These are phyloP conservation scores for Arthrobotrys megalospora DNA, from an alignment of 2,329 filamentous ascomycete species.

Conservation along the genomic window DNA sequence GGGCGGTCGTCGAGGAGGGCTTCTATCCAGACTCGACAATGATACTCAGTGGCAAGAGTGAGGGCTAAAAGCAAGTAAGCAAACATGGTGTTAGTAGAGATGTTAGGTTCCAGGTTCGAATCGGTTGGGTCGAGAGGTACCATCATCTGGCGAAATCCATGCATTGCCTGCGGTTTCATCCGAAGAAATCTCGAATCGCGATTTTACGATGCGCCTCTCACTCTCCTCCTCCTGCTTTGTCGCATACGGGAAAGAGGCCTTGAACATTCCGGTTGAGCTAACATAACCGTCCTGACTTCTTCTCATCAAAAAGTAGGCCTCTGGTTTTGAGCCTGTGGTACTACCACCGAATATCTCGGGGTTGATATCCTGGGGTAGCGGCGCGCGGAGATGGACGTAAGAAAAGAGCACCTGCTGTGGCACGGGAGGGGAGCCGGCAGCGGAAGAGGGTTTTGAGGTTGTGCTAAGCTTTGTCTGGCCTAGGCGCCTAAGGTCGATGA, in stretches of 20 bases:
- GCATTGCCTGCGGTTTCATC: conserved; percentile 91
- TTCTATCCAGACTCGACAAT: conserved; percentile 81
- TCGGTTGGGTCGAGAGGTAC: conserved; percentile 67
- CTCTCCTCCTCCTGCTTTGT: conserved; percentile 79
- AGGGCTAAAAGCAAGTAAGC: conserved; percentile 75
- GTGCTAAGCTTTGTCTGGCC: conserved; percentile 90
- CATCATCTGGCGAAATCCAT: conserved; percentile 87
- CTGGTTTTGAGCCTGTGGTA: conserved; percentile 73
- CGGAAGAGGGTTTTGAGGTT: conserved; percentile 67
- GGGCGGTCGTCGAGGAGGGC: conserved; percentile 92
- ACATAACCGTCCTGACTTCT: conserved; percentile 87
- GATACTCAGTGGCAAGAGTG: conserved; percentile 86
- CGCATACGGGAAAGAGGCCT: conserved; percentile 87
- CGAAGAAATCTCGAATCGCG: conserved; percentile 79
- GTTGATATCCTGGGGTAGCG: conserved; percentile 78
- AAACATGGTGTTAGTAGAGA: conserved; percentile 37
- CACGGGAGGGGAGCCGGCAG: conserved; percentile 74
- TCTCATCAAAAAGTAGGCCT: conserved; percentile 97
- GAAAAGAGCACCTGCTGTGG: conserved; percentile 83
- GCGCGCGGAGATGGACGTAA: conserved; percentile 94
- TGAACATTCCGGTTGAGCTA: conserved; percentile 92
- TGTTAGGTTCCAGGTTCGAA: conserved; percentile 38
- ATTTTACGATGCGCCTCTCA: conserved; percentile 88
- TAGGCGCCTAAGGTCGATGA: conserved; percentile 86
- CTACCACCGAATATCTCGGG: conserved; percentile 86